phyloP scores from a whole-genome alignment of 257 asterid genomes.

The Jacaranda mimosifolia region DNA sequence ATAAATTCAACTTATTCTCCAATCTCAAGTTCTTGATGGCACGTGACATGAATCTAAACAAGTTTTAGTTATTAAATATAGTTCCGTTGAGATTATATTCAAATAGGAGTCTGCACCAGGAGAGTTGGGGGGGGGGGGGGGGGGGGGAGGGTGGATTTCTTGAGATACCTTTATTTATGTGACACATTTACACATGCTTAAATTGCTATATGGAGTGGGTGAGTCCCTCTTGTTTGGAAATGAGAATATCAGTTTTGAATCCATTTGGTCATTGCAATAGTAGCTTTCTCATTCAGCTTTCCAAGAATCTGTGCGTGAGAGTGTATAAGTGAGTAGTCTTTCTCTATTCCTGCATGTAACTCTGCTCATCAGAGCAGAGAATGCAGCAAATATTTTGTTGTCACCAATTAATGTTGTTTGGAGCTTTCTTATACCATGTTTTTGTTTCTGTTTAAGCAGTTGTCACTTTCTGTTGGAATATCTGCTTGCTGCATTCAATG shows the following conservation, averaged over 20 bases:
- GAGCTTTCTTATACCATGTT: slow-evolving; percentile 40
- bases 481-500: slow-evolving; percentile 62
- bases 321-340: slow-evolving; percentile 40
- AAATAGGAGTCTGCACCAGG: background rate
- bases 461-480: slow-evolving; percentile 60
- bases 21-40: background rate
- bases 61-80: too few species aligned
- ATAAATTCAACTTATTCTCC: background rate
- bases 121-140: too few species aligned
- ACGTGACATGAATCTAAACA: too few species aligned
- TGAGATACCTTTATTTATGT: background rate
- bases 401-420: slow-evolving; percentile 57
- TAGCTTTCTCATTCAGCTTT: slow-evolving; percentile 42
- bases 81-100: too few species aligned
- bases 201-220: slow-evolving; percentile 2
- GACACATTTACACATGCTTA: too few species aligned
- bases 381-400: slow-evolving; percentile 41
- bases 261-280: slow-evolving; percentile 40
- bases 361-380: slow-evolving; percentile 27
- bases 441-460: slow-evolving; percentile 46
- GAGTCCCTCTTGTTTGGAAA: background rate
- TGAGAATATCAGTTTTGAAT: slow-evolving; percentile 16
- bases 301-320: slow-evolving; percentile 36
- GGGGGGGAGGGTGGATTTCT: too few species aligned
- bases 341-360: slow-evolving; percentile 28